Conservation (phyloP, 1,139 yeast species). For the Arxiozyma bovina region DNA sequence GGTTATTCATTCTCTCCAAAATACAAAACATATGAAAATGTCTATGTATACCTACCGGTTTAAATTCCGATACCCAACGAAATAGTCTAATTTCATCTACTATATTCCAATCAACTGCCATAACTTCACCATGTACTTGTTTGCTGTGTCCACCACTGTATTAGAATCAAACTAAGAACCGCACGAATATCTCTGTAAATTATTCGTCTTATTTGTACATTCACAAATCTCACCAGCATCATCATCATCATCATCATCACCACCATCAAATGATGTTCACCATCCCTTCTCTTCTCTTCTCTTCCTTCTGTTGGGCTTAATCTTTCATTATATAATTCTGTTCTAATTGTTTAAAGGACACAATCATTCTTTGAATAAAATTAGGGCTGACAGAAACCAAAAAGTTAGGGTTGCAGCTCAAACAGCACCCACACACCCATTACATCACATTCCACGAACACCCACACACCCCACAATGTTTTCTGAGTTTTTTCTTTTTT, state of each 20-base stretch:
- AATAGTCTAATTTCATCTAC: conserved; percentile 62
- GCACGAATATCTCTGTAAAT: too few relatives aligned
- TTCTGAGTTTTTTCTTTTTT: too few relatives aligned
- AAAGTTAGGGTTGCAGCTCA: not conserved
- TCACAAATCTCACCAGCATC: too few relatives aligned
- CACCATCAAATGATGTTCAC: not conserved
- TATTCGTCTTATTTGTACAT: too few relatives aligned
- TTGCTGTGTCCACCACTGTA: not conserved
- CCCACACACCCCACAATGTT: not conserved
- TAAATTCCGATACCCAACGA: conserved; percentile 56
- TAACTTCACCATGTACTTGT: conserved; percentile 2
- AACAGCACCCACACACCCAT: not conserved
- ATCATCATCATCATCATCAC: too few relatives aligned
- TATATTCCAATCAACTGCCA: conserved; percentile 41
- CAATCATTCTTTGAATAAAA: not conserved
- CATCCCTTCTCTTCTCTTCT: not conserved
- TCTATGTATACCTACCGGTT: conserved; percentile 50
- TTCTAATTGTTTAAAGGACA: not conserved
- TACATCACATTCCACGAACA: not conserved
- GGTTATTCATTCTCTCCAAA: conserved; percentile 42
- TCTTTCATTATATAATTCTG: too few relatives aligned
- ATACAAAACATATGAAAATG: conserved; percentile 52
- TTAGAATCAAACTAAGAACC: not conserved
- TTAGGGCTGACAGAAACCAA: not conserved
- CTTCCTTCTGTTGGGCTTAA: too few relatives aligned